Base-by-base conservation (phyloP, 1,284 basidiomycete genomes). In the Vanrija sp. region DNA sequence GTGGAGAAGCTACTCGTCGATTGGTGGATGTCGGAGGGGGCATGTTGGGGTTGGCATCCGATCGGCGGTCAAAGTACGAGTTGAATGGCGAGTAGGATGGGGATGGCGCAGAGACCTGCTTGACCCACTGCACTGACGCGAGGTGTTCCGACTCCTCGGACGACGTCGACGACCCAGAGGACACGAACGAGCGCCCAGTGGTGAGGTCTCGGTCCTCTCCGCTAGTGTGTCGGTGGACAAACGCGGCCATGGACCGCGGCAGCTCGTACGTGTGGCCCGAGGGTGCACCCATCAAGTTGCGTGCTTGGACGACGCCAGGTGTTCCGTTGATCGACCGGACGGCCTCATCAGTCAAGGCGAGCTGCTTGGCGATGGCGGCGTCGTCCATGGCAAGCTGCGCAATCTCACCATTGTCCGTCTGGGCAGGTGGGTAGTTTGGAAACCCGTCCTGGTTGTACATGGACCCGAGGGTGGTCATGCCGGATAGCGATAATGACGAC, bases 71-170 rank as follows among this genome's bases (percentile, higher is more conserved):
- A 29, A 49, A 29, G 44, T 42, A 38, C 39, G 50, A 42, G 25
- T 54, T 48, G 45, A 46, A 53, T 21, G 52, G 39, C 38, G 39
- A 45, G 38, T 51, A 51, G 28, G 29, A 40, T 14, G 46, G 29
- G 21, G 50, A 43, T 9, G 56, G 51, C 16, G 47, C 52, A 10
- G 53, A 54, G 8, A 56, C 58, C 43, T 60, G 54, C 43, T 62
- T 55, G 29, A 75, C 73, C 73, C 73, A 75, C 60, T 73, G 68
- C 14, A 75, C 66, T 2, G 65, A 59, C 0, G 72, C 71, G 19
- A 75, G 71, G 47, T 69, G 64, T 51, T 75, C 73, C 9, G 65
- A 67, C 54, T 75, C 73, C 42, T 75, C 73, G 0, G 71, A 73
- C 9, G 68, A 71, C 0, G 69, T 72, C 19, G 69, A 69, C 14